phyloP scores from a whole-genome alignment of 164 flowering plant genomes.

The Macadamia integrifolia region DNA sequence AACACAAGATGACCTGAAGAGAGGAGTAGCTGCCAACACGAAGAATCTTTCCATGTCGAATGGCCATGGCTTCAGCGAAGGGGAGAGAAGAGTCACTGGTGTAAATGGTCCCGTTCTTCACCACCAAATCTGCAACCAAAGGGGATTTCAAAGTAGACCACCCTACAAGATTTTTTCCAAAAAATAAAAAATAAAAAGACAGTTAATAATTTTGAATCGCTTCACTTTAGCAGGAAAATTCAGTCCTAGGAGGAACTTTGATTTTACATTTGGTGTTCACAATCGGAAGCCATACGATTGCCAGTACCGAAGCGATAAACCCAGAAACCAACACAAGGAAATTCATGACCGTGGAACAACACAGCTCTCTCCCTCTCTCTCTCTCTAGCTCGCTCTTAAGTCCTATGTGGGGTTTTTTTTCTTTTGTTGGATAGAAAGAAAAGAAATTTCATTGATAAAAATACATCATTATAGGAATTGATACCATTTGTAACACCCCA shows the following conservation, averaged over 20 bases:
- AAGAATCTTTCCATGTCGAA: conserved; percentile 54
- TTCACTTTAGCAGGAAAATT: background rate
- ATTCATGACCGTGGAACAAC: background rate
- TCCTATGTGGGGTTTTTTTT: no score
- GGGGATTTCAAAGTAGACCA: conserved; percentile 4
- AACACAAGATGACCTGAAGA: conserved; percentile 34
- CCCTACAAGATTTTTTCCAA: conserved; percentile 1
- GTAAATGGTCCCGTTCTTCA: conserved; percentile 63
- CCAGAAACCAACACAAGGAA: conserved; percentile 16
- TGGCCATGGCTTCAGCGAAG: conserved; percentile 76
- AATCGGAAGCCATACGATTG: conserved; percentile 15
- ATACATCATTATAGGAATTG: no score
- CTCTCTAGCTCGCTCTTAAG: no score
- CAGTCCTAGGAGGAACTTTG: background rate
- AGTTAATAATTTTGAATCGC: background rate
- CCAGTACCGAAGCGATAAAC: conserved; percentile 12
- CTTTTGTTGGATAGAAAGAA: no score
- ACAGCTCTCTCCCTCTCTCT: no score
- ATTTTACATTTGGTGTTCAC: conserved; percentile 5
- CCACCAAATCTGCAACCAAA: conserved; percentile 55
- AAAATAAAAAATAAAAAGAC: background rate
- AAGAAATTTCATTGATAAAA: no score
- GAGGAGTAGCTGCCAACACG: conserved; percentile 57
- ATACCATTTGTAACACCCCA: no score
- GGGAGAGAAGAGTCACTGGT: conserved; percentile 70